Conservation (phyloP, 2,329 filamentous ascomycete genomes). For the Lachnellula arida region DNA sequence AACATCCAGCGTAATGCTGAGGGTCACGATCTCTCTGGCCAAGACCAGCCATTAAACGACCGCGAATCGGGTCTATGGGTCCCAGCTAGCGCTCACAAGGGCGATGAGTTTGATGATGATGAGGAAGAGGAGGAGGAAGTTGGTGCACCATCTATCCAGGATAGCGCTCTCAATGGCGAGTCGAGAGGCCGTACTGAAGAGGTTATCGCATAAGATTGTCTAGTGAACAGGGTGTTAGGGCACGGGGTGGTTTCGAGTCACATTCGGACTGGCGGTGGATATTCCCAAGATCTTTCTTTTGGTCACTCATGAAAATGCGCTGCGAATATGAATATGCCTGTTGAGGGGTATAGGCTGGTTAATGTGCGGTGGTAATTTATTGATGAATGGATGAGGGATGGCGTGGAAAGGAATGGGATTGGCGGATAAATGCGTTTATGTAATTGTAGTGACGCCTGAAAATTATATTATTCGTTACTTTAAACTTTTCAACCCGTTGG, state of each 20-base stretch:
- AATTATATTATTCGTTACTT: too few species aligned
- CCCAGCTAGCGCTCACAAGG: constrained; percentile 61
- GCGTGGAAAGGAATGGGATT: too few species aligned
- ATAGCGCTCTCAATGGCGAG: not conserved
- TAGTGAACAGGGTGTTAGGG: not conserved
- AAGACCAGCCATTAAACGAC: constrained; percentile 75
- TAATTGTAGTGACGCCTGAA: too few species aligned
- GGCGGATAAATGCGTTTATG: too few species aligned
- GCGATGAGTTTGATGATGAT: constrained; percentile 41
- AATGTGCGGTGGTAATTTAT: too few species aligned
- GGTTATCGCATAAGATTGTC: not conserved
- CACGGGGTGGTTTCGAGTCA: not conserved
- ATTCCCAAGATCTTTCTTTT: not conserved
- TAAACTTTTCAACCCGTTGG: too few species aligned
- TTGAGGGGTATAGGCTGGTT: too few species aligned
- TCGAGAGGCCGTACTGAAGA: not conserved
- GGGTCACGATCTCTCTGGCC: constrained; percentile 74
- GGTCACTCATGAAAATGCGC: too few species aligned
- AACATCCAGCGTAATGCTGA: constrained; percentile 64
- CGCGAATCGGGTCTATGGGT: constrained; percentile 78
- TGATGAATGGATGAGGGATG: too few species aligned
- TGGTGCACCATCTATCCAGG: not conserved
- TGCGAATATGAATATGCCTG: too few species aligned
- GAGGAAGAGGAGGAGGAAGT: not conserved
- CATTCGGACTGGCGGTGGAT: not conserved